Percentiles rank a stretch among this genome's conserved stretches.
These are phyloP conservation scores for Scleromitrula shiraiana DNA, from an alignment of 2,329 filamentous ascomycete species.

Conservation along the genomic window DNA sequence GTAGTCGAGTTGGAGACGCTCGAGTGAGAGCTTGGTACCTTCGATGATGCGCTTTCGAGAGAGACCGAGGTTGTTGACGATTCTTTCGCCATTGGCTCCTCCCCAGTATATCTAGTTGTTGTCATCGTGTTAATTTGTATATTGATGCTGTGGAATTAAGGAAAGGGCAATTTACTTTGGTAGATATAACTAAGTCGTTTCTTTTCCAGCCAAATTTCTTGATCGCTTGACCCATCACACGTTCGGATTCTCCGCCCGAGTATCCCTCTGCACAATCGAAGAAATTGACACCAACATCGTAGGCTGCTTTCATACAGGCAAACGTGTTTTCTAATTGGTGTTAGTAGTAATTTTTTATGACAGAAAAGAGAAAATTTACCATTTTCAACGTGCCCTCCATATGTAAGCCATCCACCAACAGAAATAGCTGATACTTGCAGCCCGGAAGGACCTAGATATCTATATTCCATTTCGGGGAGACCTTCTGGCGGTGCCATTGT, in stretches of 20 bases:
- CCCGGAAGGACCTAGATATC: constrained; percentile 62
- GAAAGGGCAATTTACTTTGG: constrained; percentile 34
- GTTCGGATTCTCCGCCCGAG: constrained; percentile 43
- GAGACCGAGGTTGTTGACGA: constrained; percentile 59
- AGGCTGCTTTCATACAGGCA: constrained; percentile 53
- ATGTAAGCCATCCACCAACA: constrained; percentile 66
- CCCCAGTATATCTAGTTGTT: constrained; percentile 57
- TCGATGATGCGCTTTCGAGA: constrained; percentile 64
- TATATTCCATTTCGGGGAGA: constrained; percentile 56
- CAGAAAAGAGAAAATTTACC: constrained; percentile 33
- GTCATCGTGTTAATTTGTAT: constrained; percentile 1
- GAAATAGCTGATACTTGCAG: constrained; percentile 68
- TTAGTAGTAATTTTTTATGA: constrained; percentile 6
- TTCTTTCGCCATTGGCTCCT: constrained; percentile 48
- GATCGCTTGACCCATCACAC: constrained; percentile 47
- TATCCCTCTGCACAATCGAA: constrained; percentile 51
- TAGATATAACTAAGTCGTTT: constrained; percentile 49
- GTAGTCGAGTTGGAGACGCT: constrained; percentile 46
- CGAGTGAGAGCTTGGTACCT: constrained; percentile 51
- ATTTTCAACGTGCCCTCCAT: constrained; percentile 63
- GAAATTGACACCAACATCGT: constrained; percentile 49
- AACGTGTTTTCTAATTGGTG: constrained; percentile 45
- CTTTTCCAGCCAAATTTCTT: constrained; percentile 49
- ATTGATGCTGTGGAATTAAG: background rate
- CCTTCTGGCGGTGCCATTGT: constrained; percentile 34